Percentiles rank a stretch among this genome's conserved stretches.
These are phyloP conservation scores for Hymenoscyphus occultus DNA, from an alignment of 2,329 filamentous ascomycete genomes.

Conservation along the genomic window DNA sequence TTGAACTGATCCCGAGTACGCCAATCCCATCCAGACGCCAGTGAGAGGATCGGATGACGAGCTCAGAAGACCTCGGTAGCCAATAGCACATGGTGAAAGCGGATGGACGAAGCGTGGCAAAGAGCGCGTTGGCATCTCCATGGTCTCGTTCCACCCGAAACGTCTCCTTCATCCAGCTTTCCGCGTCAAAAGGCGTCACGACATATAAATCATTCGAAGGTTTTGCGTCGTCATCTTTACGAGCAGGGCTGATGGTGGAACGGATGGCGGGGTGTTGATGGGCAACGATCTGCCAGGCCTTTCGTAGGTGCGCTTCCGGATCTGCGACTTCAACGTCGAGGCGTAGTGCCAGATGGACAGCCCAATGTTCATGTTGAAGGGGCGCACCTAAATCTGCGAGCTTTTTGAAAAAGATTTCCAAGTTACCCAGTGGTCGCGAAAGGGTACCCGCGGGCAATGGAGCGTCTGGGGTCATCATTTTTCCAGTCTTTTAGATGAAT, in stretches of 20 bases:
- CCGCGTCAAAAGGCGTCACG: constrained; percentile 1
- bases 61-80: constrained; percentile 3
- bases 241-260: constrained; percentile 7
- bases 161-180: constrained; percentile 2
- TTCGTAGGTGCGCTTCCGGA: constrained; percentile 4
- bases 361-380: constrained; percentile 6
- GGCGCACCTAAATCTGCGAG: constrained; percentile 4
- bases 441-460: background rate
- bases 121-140: constrained; percentile 1
- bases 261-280: constrained; percentile 3
- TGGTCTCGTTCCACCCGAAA: constrained; percentile 2
- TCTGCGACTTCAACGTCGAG: background rate
- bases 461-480: no score
- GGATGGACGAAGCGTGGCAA: background rate
- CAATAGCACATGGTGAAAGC: constrained; percentile 3
- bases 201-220: background rate
- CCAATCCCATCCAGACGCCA: constrained; percentile 7
- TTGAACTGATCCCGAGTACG: background rate
- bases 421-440: constrained; percentile 6
- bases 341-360: constrained; percentile 2
- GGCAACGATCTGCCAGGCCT: constrained; percentile 3
- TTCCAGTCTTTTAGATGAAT: no score
- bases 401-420: constrained; percentile 7
- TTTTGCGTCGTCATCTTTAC: background rate
- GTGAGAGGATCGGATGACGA: constrained; percentile 6